phyloP scores from a whole-genome alignment of 257 asterid species.

The Penstemon barbatus region DNA sequence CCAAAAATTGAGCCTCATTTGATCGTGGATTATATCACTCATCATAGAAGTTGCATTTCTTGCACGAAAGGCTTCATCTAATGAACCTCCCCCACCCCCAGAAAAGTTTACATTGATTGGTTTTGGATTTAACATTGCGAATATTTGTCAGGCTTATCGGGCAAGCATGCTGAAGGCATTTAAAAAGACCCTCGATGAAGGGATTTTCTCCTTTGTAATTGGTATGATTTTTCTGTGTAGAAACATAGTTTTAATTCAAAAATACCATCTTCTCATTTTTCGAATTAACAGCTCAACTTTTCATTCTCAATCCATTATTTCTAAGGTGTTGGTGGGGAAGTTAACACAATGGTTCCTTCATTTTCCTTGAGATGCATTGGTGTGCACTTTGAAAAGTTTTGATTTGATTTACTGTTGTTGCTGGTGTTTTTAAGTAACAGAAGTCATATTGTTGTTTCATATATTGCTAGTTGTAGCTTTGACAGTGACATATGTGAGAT shows the following conservation, averaged over 20 bases:
- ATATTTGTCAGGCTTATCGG: conserved; percentile 79
- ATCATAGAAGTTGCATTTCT: too few relatives aligned
- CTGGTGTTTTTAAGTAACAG: conserved; percentile 26
- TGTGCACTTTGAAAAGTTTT: conserved; percentile 24
- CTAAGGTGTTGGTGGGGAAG: conserved; percentile 19
- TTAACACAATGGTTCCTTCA: conserved; percentile 24
- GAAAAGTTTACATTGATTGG: not conserved
- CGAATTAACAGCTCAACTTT: conserved; percentile 22
- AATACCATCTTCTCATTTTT: conserved; percentile 17
- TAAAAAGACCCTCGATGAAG: conserved; percentile 95
- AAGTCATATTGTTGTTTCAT: conserved; percentile 27
- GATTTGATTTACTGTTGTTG: conserved; percentile 10
- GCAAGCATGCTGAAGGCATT: conserved; percentile 99
- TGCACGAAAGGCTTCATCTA: too few relatives aligned
- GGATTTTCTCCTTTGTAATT: conserved; percentile 89
- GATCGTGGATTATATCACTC: too few relatives aligned
- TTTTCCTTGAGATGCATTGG: conserved; percentile 31
- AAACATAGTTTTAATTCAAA: conserved; percentile 26
- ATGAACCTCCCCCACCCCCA: not conserved
- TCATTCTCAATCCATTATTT: conserved; percentile 22
- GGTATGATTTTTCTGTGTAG: conserved; percentile 57
- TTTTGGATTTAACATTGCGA: conserved; percentile 28
- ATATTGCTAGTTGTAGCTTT: conserved; percentile 31
- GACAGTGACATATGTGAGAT: conserved; percentile 27
- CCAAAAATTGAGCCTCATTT: not conserved